phyloP scores from a whole-genome alignment of 805 yeast genomes.

The Clavispora phyllophila region DNA sequence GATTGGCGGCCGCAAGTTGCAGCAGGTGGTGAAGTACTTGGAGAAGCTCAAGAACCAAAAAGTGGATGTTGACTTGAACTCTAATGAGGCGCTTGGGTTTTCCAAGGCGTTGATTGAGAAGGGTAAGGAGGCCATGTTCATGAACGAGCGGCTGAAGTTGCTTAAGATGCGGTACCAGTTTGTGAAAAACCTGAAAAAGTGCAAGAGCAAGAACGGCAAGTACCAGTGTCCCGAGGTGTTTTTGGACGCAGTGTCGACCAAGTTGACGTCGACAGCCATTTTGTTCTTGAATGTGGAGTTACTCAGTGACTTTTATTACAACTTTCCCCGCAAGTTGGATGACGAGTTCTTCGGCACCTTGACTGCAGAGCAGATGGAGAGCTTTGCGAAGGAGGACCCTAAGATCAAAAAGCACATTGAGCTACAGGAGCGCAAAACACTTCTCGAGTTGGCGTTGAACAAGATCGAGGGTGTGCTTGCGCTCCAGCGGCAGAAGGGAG shows the following conservation, averaged over 20 bases:
- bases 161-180: constrained; percentile 67
- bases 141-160: constrained; percentile 66
- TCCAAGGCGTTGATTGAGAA: constrained; percentile 66
- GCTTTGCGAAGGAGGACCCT: constrained; percentile 92
- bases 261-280: constrained; percentile 88
- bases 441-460: constrained; percentile 74
- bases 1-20: constrained; percentile 79
- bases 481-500: constrained; percentile 37
- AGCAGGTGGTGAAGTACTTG: constrained; percentile 74
- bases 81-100: constrained; percentile 79
- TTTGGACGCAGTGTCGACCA: constrained; percentile 86
- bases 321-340: constrained; percentile 92
- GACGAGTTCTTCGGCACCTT: constrained; percentile 59
- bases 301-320: constrained; percentile 90
- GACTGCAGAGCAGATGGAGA: constrained; percentile 72
- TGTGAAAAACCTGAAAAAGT: constrained; percentile 67
- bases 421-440: constrained; percentile 86
- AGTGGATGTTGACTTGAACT: constrained; percentile 30
- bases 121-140: constrained; percentile 81
- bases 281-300: constrained; percentile 89
- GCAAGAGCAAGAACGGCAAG: constrained; percentile 74
- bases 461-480: constrained; percentile 85
- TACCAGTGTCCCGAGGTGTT: constrained; percentile 94
- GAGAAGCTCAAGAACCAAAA: constrained; percentile 42
- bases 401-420: constrained; percentile 86